Conservation (phyloP, 2,329 filamentous ascomycete species). For the Aspergillus pseudoviridinutans region DNA sequence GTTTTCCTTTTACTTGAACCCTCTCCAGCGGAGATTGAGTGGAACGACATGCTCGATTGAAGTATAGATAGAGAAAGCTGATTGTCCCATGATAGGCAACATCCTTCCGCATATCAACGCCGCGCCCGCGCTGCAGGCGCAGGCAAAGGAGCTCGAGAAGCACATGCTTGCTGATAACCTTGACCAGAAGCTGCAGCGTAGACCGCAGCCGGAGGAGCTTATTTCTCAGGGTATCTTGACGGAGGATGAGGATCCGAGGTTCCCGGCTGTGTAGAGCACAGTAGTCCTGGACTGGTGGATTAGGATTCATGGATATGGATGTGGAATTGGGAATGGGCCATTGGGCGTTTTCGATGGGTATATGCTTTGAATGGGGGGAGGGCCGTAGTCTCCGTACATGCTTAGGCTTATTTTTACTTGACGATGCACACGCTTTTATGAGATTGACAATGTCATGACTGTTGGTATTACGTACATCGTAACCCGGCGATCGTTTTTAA, state of each 20-base stretch:
- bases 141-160: conserved; percentile 79
- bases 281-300: no score
- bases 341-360: neutral
- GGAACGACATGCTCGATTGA: no score
- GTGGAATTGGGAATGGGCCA: neutral
- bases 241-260: conserved; percentile 52
- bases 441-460: neutral
- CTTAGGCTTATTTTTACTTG: neutral
- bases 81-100: conserved; percentile 57
- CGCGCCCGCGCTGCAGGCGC: conserved; percentile 72
- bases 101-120: conserved; percentile 77
- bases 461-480: neutral
- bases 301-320: no score
- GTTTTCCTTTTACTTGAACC: conserved; percentile 24
- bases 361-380: neutral
- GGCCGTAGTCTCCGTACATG: neutral
- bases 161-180: conserved; percentile 83
- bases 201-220: conserved; percentile 71
- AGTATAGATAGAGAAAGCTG: neutral
- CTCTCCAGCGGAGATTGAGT: no score
- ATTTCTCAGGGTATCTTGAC: conserved; percentile 76
- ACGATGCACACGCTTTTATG: neutral
- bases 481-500: no score
- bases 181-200: conserved; percentile 78
- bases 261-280: conserved; percentile 3